Evolutionary conservation across 2,329 filamentous ascomycete species (phyloP).

Genomic region (Claviceps citrina): DNA sequence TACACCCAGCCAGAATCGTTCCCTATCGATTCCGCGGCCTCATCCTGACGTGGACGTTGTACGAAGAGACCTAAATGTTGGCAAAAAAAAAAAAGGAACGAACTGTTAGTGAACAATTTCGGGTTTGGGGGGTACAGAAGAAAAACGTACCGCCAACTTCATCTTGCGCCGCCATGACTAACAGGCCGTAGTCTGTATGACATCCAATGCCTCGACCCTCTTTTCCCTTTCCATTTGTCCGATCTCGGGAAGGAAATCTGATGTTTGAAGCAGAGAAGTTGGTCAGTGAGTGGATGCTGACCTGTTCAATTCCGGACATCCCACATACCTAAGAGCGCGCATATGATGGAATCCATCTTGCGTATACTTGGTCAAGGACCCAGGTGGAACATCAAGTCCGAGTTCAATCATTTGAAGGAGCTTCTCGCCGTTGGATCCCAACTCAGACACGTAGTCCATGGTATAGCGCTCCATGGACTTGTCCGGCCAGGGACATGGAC

Average conservation of each 20-base stretch:
- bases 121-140: background rate
- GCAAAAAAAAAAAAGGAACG: background rate
- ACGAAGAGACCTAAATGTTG: slow-evolving; percentile 25
- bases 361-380: slow-evolving; percentile 26
- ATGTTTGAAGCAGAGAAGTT: background rate
- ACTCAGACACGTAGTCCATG: slow-evolving; percentile 24
- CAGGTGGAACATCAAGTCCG: slow-evolving; percentile 25
- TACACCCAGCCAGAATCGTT: slow-evolving; percentile 32
- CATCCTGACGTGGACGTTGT: slow-evolving; percentile 24
- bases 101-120: background rate
- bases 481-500: slow-evolving; percentile 33
- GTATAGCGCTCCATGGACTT: slow-evolving; percentile 24
- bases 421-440: slow-evolving; percentile 27
- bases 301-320: background rate
- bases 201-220: slow-evolving; percentile 34
- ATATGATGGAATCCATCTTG: slow-evolving; percentile 37
- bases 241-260: slow-evolving; percentile 19
- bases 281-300: background rate
- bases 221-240: slow-evolving; percentile 33
- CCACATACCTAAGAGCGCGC: slow-evolving; percentile 26
- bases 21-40: slow-evolving; percentile 26
- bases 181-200: slow-evolving; percentile 36
- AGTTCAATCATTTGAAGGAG: slow-evolving; percentile 31
- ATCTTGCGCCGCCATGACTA: slow-evolving; percentile 34
- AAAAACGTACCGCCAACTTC: slow-evolving; percentile 28